Percentiles rank a stretch among this genome's conserved stretches.
phyloP scores from a whole-genome alignment of 1,139 yeast genomes.

The Saccharomyces uvarum region DNA sequence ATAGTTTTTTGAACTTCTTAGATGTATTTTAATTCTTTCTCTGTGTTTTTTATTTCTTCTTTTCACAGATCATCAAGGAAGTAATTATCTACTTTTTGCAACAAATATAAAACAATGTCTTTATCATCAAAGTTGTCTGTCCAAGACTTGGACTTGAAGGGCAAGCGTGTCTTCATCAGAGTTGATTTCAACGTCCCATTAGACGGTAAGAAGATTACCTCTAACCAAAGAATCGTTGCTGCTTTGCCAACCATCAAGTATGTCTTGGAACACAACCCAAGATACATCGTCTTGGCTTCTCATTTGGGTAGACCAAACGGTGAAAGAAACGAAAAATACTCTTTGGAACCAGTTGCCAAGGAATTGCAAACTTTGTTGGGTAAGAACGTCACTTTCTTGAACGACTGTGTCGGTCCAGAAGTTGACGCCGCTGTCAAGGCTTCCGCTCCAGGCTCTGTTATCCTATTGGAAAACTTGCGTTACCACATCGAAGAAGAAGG shows the following conservation, averaged over 20 bases:
- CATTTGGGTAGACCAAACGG: slow-evolving; percentile 98
- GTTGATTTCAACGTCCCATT: slow-evolving; percentile 97
- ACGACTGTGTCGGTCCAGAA: slow-evolving; percentile 82
- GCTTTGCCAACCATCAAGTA: slow-evolving; percentile 94
- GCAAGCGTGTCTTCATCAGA: slow-evolving; percentile 91
- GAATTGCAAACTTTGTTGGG: slow-evolving; percentile 72
- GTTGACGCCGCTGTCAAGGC: slow-evolving; percentile 69
- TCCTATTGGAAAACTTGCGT: slow-evolving; percentile 90
- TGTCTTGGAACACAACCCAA: slow-evolving; percentile 82
- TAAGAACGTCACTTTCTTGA: slow-evolving; percentile 64
- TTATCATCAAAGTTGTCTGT: slow-evolving; percentile 86
- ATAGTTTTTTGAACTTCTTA: not conserved
- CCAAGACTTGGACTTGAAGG: slow-evolving; percentile 75
- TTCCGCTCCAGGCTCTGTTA: slow-evolving; percentile 56
- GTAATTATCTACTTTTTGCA: not conserved
- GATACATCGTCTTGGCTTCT: slow-evolving; percentile 83
- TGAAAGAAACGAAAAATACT: slow-evolving; percentile 70
- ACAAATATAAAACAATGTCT: slow-evolving; percentile 49
- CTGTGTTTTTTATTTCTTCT: not conserved
- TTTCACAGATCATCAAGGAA: not conserved
- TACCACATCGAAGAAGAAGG: slow-evolving; percentile 97
- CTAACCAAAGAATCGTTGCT: slow-evolving; percentile 97
- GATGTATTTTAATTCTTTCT: not conserved
- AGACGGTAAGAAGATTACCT: slow-evolving; percentile 91
- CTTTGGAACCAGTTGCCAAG: slow-evolving; percentile 82